These are phyloP conservation scores for Calendula officinalis DNA, from an alignment of 129 eudicot species.

Conservation along the genomic window DNA sequence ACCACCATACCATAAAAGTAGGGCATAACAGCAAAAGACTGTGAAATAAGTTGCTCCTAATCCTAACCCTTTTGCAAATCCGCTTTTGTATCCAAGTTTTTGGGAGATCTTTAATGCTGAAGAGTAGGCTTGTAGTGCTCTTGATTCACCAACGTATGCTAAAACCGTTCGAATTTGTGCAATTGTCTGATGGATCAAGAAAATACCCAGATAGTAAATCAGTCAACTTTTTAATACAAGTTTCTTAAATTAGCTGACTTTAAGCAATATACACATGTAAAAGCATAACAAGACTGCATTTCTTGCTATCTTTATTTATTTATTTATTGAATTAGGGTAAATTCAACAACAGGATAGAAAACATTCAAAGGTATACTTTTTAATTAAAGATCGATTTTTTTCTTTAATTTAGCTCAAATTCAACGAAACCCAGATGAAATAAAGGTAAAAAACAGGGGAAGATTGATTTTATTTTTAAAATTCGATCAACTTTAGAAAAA, in stretches of 20 bases:
- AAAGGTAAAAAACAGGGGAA: constrained; percentile 5
- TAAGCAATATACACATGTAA: constrained; percentile 2
- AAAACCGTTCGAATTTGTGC: constrained; percentile 84
- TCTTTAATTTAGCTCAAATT: not conserved
- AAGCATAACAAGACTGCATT: not conserved
- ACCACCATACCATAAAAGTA: constrained; percentile 96
- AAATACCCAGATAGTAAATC: constrained; percentile 1
- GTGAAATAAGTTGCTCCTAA: constrained; percentile 95
- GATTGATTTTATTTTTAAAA: not conserved
- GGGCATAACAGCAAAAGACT: constrained; percentile 93
- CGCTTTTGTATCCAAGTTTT: constrained; percentile 83
- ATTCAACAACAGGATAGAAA: not conserved
- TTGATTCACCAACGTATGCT: constrained; percentile 88
- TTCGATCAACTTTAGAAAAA: not conserved
- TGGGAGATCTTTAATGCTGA: constrained; percentile 75
- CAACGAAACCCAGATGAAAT: not conserved
- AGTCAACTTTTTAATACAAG: not conserved
- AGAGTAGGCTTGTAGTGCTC: constrained; percentile 74
- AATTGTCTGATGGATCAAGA: constrained; percentile 64
- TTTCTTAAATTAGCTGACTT: constrained; percentile 1
- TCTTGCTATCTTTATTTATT: not conserved
- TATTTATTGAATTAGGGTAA: not conserved
- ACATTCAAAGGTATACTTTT: too few relatives aligned
- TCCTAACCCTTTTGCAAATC: constrained; percentile 91
- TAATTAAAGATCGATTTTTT: too few relatives aligned